Base-by-base conservation (phyloP, 495 filamentous ascomycete species). In the Xylaria sp. region DNA sequence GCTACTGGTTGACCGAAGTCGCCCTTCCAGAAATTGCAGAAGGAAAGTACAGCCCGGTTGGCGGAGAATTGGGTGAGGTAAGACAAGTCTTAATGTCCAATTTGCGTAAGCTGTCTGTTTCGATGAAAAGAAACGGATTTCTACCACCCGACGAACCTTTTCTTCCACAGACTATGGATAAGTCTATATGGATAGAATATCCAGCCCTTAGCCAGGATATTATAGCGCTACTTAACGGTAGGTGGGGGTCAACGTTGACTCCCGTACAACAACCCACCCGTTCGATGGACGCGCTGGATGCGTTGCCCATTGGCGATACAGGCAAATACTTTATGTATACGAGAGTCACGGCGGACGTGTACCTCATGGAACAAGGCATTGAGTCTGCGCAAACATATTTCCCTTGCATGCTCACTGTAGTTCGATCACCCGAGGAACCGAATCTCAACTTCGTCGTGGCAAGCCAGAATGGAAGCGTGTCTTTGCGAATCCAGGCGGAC, bases 111-210 rank as follows among this genome's bases (percentile, higher is more conserved):
- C 76, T 97, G 58, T 84, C 91, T 4, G 85, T 91, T 73, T 96
- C 93, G 0, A 97, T 97, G 88, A 92, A 91, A 78, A 85, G 91
- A 50, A 94, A 95, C 75, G 88, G 90, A 46, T 89, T 93, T 61
- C 81, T 97, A 70, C 87, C 92, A 3, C 86, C 90, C 1, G 84
- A 89, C 33, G 87, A 92, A 41, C 82, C 87, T 19, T 85, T 88
- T 31, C 83, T 92, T 7, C 87, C 88, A 33, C 89, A 92, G 70
- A 87, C 88, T 1, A 85, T 92, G 50, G 90, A 97, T 72, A 89
- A 89, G 24, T 88, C 83, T 6, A 90, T 97, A 24, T 96, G 93
- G 90, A 70, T 94, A 44, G 82, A 89, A 66, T 93, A 93, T 76
- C 92, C 92, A 0, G 82, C 85, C 35, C 86, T 94, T 67, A 87